Percentiles rank a stretch among this genome's conserved stretches.
phyloP scores from a whole-genome alignment of 2,329 filamentous ascomycete species.

The Hypoxylon sp. region DNA sequence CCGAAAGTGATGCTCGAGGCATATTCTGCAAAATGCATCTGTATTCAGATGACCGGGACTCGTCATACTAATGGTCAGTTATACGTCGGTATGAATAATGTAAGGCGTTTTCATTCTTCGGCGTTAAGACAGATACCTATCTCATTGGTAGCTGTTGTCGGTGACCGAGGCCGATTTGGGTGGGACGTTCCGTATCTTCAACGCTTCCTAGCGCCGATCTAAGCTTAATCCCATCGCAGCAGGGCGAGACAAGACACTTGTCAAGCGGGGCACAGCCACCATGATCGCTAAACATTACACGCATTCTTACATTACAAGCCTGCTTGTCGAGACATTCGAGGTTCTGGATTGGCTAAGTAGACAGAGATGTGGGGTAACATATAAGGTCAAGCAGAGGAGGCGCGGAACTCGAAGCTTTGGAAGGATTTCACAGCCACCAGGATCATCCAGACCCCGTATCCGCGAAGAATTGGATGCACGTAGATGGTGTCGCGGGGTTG shows the following conservation, averaged over 20 bases:
- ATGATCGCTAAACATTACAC: not conserved
- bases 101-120: not conserved
- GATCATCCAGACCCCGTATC: not conserved
- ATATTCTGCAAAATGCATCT: not conserved
- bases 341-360: slow-evolving; percentile 4
- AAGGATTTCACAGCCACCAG: slow-evolving; percentile 28
- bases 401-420: slow-evolving; percentile 25
- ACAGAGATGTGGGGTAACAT: slow-evolving; percentile 6
- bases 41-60: not conserved
- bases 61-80: not conserved
- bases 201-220: not conserved
- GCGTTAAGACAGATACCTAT: not conserved
- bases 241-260: slow-evolving; percentile 5
- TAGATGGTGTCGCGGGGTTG: not conserved
- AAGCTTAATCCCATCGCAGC: not conserved
- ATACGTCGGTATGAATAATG: not conserved
- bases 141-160: not conserved
- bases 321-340: slow-evolving; percentile 7
- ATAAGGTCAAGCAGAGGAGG: not conserved
- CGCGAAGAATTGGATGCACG: not conserved
- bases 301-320: slow-evolving; percentile 13
- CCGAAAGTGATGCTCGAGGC: not conserved
- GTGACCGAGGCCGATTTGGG: not conserved
- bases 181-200: not conserved
- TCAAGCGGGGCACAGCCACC: slow-evolving; percentile 16